Base-by-base conservation (phyloP, 2,329 filamentous ascomycete species). In the Diaporthe helianthi region DNA sequence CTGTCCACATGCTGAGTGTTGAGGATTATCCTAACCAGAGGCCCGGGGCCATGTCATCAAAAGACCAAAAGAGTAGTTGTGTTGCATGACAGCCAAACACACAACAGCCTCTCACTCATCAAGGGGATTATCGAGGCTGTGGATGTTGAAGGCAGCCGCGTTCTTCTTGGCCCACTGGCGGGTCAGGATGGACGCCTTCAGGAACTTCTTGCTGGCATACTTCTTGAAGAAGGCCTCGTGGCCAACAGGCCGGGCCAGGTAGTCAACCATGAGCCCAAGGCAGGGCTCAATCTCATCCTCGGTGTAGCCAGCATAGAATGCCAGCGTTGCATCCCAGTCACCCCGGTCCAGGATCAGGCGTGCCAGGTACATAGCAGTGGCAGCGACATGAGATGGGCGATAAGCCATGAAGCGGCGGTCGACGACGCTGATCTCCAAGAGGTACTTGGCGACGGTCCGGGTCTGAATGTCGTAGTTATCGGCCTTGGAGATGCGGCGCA, bases 141-240 rank as follows among this genome's bases (percentile, higher is more conserved):
- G 78, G 71, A 91, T 84, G 71, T 85, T 86, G 71, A 89, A 89
- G 65, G 83, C 77, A 33, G 79, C 76, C 4, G 87, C 87, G 75
- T 92, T 92, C 80, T 91, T 92, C 86, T 97, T 98, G 69, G 94
- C 93, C 96, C 96, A 99, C 77, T 92, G 89, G 75, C 95, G 93
- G 44, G 94, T 92, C 71, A 97, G 86, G 76, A 98, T 94, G 31
- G 95, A 98, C 75, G 94, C 94, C 85, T 99, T 99, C 76, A 98
- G 84, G 83, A 98, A 99, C 83, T 97, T 98, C 86, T 98, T 99
- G 88, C 93, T 97, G 68, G 96, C 96, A 80, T 99, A 99, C 83
- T 99, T 99, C 88, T 97, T 97, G 87, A 98, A 98, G 86, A 99
- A 98, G 46, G 96, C 97, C 79, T 98, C 95, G 78, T 99, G 96